Evolutionary conservation across 139 green algal genomes (phyloP).

Genomic region (Closterium sp.): DNA sequence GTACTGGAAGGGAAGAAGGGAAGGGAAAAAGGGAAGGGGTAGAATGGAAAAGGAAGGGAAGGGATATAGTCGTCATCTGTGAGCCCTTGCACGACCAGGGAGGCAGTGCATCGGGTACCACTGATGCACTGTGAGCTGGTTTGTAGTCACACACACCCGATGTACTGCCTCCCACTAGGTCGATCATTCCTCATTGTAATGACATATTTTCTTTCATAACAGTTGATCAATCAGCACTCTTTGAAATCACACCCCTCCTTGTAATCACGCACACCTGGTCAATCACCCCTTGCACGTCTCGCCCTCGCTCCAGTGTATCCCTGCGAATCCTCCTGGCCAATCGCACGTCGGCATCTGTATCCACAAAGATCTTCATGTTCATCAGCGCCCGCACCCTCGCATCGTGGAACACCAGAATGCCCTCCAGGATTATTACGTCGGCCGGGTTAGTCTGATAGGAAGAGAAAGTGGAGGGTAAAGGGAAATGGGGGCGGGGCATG

Average conservation of each 20-base stretch:
- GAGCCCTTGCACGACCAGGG: no score
- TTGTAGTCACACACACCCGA: no score
- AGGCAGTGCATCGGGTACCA: no score
- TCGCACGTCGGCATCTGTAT: conserved; percentile 79
- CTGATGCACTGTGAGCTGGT: no score
- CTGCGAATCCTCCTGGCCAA: conserved; percentile 89
- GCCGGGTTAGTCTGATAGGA: conserved; percentile 53
- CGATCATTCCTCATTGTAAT: no score
- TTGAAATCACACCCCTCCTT: conserved; percentile 64
- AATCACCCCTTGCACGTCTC: conserved; percentile 86
- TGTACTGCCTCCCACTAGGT: no score
- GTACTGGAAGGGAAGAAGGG: conserved; percentile 16
- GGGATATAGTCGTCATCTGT: no score
- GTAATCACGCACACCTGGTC: conserved; percentile 61
- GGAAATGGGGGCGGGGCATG: no score
- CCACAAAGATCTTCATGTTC: conserved; percentile 89
- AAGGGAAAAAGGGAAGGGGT: background rate
- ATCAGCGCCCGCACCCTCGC: conserved; percentile 71
- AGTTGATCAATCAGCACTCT: no score
- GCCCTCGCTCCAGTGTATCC: conserved; percentile 79
- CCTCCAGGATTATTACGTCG: conserved; percentile 95
- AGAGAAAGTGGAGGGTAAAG: no score
- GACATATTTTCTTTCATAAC: no score
- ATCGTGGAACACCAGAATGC: conserved; percentile 92
- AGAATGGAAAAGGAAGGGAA: no score